Evolutionary conservation across 1,284 basidiomycete species (phyloP), one percentile per base, ranked within the genome.

Genomic region (Phylloboletellus chloephorus): DNA sequence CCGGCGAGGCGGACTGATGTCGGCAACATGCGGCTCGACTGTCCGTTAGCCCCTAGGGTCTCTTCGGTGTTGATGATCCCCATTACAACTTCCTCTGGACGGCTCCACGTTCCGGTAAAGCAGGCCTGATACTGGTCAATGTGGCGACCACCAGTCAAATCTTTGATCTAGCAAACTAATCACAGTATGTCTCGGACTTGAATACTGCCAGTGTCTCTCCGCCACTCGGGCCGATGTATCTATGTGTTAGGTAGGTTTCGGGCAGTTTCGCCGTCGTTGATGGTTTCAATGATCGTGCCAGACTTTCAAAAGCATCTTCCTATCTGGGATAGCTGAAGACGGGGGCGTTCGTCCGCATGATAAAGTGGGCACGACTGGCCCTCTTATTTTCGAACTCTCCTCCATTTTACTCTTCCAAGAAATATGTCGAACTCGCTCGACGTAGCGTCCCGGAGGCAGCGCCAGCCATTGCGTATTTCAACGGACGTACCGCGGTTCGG

Each of bases 381-480:
- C 25, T 22, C 28, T 28, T n/a, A 22, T 24, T 28, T 24, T 17
- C 20, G 28, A n/a, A 12, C 13, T n/a, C n/a, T n/a, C n/a, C 5
- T 35, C 10, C 0, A 29, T 15, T 23, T 13, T 17, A 26, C 4
- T 5, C 38, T 24, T 34, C 25, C 25, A 17, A 21, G 19, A n/a
- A 21, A 26, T 2, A 49, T 49, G 46, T 35, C 34, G 13, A 37
- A 32, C 31, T 34, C 39, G 32, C 36, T 39, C 32, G 17, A 28
- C 22, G 17, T 19, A 10, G 13, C 24, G 17, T 32, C 36, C n/a
- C 22, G 13, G 17, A 37, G 32, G 31, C 46, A 43, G 29, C 68
- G 66, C 41, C 67, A 67, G 47, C 53, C 63, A 31, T 64, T 74
- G n/a, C 72, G 72, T 35, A 67, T 79, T 42, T 68, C 67, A 50